These are phyloP conservation scores for Fusarium multiceps DNA, from an alignment of 2,329 filamentous ascomycete species.

Conservation along the genomic window DNA sequence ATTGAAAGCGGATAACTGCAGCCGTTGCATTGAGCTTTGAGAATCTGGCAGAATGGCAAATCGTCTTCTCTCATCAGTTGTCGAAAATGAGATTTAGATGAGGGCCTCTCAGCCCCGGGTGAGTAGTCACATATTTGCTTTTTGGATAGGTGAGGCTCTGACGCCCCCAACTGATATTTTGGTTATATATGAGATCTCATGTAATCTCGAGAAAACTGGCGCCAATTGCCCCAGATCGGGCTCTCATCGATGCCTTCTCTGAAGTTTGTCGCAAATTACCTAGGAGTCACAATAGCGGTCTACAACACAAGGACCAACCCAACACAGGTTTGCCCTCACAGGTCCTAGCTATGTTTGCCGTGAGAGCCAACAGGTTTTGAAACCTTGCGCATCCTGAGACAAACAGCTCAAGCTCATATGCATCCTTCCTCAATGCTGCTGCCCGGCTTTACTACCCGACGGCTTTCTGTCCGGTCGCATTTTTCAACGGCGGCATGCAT, in stretches of 20 bases:
- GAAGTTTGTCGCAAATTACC: background rate
- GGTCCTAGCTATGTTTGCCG: background rate
- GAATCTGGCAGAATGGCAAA: background rate
- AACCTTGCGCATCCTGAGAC: background rate
- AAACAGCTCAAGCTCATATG: background rate
- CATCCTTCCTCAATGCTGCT: background rate
- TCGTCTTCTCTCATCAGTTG: slow-evolving; percentile 2
- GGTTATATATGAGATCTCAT: background rate
- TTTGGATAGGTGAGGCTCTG: background rate
- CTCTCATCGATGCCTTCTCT: background rate
- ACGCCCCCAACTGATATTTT: background rate
- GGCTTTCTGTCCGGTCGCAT: background rate
- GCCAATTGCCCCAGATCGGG: background rate
- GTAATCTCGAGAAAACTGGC: background rate
- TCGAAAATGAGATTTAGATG: background rate
- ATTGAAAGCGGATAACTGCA: background rate
- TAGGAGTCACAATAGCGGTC: slow-evolving; percentile 10
- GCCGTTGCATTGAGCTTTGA: background rate
- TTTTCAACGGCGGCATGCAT: background rate
- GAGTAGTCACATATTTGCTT: slow-evolving; percentile 2
- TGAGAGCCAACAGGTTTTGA: background rate
- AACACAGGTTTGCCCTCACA: too few species aligned
- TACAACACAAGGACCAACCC: background rate
- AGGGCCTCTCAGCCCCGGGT: background rate
- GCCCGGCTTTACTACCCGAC: background rate